Percentiles rank a stretch among this genome's conserved stretches.
Conservation (phyloP, 148 eudicot species). For the Euryodendron excelsum region DNA sequence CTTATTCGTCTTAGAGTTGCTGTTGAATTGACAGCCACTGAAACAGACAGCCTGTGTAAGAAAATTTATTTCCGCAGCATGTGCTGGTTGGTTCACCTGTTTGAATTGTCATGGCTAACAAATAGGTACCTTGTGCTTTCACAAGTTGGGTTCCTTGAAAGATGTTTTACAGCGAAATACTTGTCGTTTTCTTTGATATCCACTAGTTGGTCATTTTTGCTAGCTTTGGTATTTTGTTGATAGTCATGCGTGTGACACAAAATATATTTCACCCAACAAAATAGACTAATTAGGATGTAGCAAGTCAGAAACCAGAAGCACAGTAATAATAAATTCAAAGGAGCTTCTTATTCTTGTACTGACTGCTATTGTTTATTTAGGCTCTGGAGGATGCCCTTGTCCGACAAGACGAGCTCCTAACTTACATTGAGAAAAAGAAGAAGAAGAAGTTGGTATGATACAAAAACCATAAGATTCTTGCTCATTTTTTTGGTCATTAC, state of each 20-base stretch:
- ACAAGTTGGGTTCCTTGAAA: not conserved
- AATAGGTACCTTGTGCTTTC: not conserved
- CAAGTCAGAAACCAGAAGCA: not conserved
- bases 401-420: slow-evolving; percentile 62
- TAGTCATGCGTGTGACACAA: not conserved
- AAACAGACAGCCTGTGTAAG: not conserved
- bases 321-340: not conserved
- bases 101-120: not conserved
- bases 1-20: not conserved
- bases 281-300: not conserved
- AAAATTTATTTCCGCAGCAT: not conserved
- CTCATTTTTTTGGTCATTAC: not conserved
- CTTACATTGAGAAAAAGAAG: slow-evolving; percentile 72
- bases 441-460: slow-evolving; percentile 50
- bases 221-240: not conserved
- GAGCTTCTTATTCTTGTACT: not conserved
- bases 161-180: not conserved
- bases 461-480: not conserved
- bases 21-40: too few species aligned
- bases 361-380: slow-evolving; percentile 25
- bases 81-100: not conserved
- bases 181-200: not conserved
- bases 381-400: slow-evolving; percentile 65
- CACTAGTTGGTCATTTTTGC: not conserved
- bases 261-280: not conserved